phyloP scores from a whole-genome alignment of 2,329 filamentous ascomycete species.

The Pestalotiopsis sp. region DNA sequence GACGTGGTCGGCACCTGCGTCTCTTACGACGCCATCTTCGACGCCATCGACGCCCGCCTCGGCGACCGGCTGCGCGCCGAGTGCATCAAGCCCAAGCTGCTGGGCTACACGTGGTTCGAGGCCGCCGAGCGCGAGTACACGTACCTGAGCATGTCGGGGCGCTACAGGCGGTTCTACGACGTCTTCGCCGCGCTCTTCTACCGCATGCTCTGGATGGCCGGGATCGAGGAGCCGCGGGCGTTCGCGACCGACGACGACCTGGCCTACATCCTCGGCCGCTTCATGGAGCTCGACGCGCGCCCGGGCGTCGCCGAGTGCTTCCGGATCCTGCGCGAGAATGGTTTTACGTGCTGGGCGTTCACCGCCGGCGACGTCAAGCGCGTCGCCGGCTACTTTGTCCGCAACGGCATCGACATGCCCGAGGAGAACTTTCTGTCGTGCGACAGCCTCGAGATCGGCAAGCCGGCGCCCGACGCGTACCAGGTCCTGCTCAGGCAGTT shows the following conservation, averaged over 20 bases:
- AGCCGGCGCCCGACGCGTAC: slow-evolving; percentile 50
- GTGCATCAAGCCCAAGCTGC: slow-evolving; percentile 39
- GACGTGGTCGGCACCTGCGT: slow-evolving; percentile 55
- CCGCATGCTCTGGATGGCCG: slow-evolving; percentile 44
- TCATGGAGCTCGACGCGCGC: slow-evolving; percentile 35
- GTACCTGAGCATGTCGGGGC: slow-evolving; percentile 43
- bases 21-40: slow-evolving; percentile 43
- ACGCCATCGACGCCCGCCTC: slow-evolving; percentile 39
- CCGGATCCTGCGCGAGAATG: slow-evolving; percentile 38
- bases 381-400: slow-evolving; percentile 53
- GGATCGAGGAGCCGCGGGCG: slow-evolving; percentile 40
- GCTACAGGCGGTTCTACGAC: slow-evolving; percentile 42
- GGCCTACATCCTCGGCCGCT: slow-evolving; percentile 37
- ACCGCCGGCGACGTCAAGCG: slow-evolving; percentile 50
- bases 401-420: slow-evolving; percentile 48
- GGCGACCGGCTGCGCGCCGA: slow-evolving; percentile 38
- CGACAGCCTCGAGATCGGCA: slow-evolving; percentile 46
- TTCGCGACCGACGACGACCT: slow-evolving; percentile 44
- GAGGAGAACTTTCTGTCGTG: slow-evolving; percentile 51
- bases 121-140: slow-evolving; percentile 49
- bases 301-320: slow-evolving; percentile 42
- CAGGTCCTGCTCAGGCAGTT: slow-evolving; percentile 41
- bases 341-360: slow-evolving; percentile 55
- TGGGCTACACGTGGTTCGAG: slow-evolving; percentile 48
- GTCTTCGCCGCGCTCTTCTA: slow-evolving; percentile 47